Evolutionary conservation across 495 filamentous ascomycete species (phyloP).

Genomic region (Xylaria intraflava): DNA sequence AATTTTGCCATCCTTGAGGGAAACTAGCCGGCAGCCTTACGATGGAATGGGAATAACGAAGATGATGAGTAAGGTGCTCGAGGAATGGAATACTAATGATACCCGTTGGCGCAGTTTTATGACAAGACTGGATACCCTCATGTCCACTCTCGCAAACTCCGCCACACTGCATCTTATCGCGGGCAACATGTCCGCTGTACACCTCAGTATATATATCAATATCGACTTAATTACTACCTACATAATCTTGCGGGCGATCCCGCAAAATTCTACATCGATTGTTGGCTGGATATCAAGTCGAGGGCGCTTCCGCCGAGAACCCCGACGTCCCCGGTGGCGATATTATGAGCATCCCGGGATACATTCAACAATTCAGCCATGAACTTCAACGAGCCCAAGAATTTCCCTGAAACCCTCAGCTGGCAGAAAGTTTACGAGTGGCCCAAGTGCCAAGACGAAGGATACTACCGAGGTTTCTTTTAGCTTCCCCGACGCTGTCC

Average conservation of each 20-base stretch:
- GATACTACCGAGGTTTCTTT: background rate
- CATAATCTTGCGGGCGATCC: slow-evolving; percentile 53
- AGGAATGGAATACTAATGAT: background rate
- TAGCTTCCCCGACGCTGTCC: background rate
- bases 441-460: background rate
- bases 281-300: slow-evolving; percentile 59
- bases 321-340: slow-evolving; percentile 30
- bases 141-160: background rate
- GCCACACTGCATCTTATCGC: background rate
- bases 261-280: slow-evolving; percentile 57
- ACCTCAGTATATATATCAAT: too few species aligned
- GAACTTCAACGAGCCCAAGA: slow-evolving; percentile 31
- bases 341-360: slow-evolving; percentile 53
- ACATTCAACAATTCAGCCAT: slow-evolving; percentile 47
- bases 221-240: too few species aligned
- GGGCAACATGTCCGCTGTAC: too few species aligned
- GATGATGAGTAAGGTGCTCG: background rate
- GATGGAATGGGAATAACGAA: background rate
- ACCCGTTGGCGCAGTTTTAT: background rate
- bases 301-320: slow-evolving; percentile 31
- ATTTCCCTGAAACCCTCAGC: background rate
- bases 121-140: background rate
- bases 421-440: background rate
- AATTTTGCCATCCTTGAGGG: slow-evolving; percentile 39
- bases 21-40: background rate